A percentile compares a stretch with the other conserved stretches of the same genome.
Evolutionary conservation across 345 rosid genomes (phyloP).

Genomic region (Eutrema yunnanense): DNA sequence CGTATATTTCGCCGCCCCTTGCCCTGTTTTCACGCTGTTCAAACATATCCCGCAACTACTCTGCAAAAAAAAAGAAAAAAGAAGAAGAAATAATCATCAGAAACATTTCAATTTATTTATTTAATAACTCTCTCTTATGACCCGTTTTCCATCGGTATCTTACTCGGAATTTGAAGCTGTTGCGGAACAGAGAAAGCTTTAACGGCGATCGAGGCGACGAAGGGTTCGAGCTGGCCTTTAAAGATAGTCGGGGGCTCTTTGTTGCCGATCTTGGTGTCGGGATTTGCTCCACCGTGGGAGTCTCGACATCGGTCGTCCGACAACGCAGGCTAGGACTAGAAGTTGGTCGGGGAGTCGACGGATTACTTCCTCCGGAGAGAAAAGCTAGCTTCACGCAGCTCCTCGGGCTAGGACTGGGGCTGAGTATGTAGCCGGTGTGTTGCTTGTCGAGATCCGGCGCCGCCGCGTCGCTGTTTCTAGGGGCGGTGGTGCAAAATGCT

Average conservation of each 20-base stretch:
- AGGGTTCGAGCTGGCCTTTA: constrained; percentile 36
- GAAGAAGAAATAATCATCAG: not conserved
- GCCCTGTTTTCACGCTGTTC: constrained; percentile 70
- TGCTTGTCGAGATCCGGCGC: constrained; percentile 36
- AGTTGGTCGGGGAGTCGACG: constrained; percentile 52
- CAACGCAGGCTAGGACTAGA: constrained; percentile 50
- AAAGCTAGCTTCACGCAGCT: constrained; percentile 52
- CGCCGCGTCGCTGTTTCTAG: constrained; percentile 46
- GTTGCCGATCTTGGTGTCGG: constrained; percentile 28
- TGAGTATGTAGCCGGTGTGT: constrained; percentile 17
- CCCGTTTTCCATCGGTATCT: constrained; percentile 10
- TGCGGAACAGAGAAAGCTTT: constrained; percentile 66
- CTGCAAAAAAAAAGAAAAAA: constrained; percentile 26
- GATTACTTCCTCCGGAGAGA: constrained; percentile 54
- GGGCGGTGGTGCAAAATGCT: constrained; percentile 83
- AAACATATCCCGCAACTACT: constrained; percentile 72
- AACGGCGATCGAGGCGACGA: constrained; percentile 79
- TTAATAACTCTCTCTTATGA: not conserved
- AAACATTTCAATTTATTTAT: not conserved
- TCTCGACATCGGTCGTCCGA: constrained; percentile 28
- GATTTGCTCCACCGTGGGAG: constrained; percentile 25
- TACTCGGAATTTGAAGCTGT: constrained; percentile 81
- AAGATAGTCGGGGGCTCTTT: constrained; percentile 22
- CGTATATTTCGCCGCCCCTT: constrained; percentile 76
- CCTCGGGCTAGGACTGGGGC: constrained; percentile 45